Evolutionary conservation across 768 basidiomycete genomes (phyloP).

Genomic region (Boletus reticuloceps): DNA sequence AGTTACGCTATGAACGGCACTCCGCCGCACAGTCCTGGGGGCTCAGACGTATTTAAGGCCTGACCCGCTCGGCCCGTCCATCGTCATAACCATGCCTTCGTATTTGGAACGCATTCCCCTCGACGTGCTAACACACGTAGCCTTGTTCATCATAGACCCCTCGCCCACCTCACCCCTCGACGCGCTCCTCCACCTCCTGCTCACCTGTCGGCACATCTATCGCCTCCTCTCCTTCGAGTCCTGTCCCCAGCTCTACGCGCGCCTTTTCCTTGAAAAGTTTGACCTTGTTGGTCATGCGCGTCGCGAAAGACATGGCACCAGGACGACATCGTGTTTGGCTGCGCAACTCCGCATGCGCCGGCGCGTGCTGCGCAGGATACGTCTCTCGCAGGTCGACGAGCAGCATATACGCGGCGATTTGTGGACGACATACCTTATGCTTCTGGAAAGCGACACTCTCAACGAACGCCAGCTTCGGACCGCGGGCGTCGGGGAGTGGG

Average conservation of each 20-base stretch:
- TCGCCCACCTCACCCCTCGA: slow-evolving; percentile 39
- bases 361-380: slow-evolving; percentile 47
- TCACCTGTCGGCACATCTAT: slow-evolving; percentile 45
- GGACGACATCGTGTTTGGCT: slow-evolving; percentile 40
- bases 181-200: slow-evolving; percentile 42
- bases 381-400: slow-evolving; percentile 28
- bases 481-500: slow-evolving; percentile 38
- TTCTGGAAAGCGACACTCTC: slow-evolving; percentile 52
- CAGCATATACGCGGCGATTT: slow-evolving; percentile 42
- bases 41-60: slow-evolving; percentile 25
- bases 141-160: slow-evolving; percentile 42
- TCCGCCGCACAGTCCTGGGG: slow-evolving; percentile 24
- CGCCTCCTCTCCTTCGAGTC: slow-evolving; percentile 38
- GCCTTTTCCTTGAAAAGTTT: slow-evolving; percentile 51
- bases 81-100: slow-evolving; percentile 40
- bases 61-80: slow-evolving; percentile 4
- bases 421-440: slow-evolving; percentile 58
- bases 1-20: slow-evolving; percentile 33
- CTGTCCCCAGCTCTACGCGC: slow-evolving; percentile 56
- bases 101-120: slow-evolving; percentile 48
- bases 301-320: slow-evolving; percentile 31
- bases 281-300: slow-evolving; percentile 34
- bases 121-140: slow-evolving; percentile 58
- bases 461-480: slow-evolving; percentile 46
- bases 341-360: slow-evolving; percentile 48